Evolutionary conservation across 495 filamentous ascomycete species (phyloP), one percentile per base, ranked within the genome.

Genomic region (Lophiotrema nucula): DNA sequence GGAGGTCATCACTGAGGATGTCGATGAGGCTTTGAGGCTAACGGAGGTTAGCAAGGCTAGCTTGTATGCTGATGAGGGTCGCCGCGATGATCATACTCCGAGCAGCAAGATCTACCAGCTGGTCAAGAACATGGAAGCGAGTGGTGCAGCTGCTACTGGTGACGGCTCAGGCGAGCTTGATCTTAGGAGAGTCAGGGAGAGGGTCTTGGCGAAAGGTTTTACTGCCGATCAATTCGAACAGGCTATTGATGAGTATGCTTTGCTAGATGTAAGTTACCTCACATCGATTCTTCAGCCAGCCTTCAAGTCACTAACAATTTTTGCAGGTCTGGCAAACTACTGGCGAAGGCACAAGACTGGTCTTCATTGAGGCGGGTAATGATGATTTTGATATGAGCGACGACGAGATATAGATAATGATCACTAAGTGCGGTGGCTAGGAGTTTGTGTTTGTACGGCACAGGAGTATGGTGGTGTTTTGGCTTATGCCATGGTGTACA

Each of bases 131-230:
- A 83, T 97, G 69, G 84, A 87, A 5, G 92, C 93, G 54, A 86
- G 82, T 57, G 90, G 90, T 25, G 84, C 89, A 27, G 90, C 87
- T 21, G 88, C 87, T 18, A 80, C 81, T 19, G 87, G 83, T 26
- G 87, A 85, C 59, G 85, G 83, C 1, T 80, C 83, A 2, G 86
- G 89, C 3, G 90, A 95, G 73, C 71, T 98, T 60, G 92, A 86
- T 72, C 79, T 98, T 77, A 78, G 86, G 58, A 87, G 87, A 70
- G 88, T 98, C 31, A 79, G 90, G 63, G 91, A 97, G 68, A 70
- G 93, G 38, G 90, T 97, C 24, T 78, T 97, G 61, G 93, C 90
- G 24, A 97, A 95, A 79, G 95, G 95, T 8, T 98, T 97, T 66
- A 97, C 95, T 3, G 87, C 90, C 62, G 88, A 96, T 74, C 91